A percentile compares a stretch with the other conserved stretches of the same genome.
Conservation (phyloP, 2,329 filamentous ascomycete genomes). For the Colletotrichum plurivorum region DNA sequence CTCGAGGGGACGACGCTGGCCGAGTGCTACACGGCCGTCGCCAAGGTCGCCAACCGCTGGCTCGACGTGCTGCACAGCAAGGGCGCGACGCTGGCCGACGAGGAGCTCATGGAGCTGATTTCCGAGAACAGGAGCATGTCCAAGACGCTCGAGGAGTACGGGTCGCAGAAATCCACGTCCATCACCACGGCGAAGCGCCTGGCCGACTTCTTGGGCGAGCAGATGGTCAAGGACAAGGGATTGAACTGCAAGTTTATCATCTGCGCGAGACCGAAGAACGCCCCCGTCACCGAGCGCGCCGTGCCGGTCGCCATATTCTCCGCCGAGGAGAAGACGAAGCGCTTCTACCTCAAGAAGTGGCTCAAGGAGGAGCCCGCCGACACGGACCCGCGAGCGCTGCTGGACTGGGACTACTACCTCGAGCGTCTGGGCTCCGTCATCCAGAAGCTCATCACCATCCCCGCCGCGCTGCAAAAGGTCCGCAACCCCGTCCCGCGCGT, state of each 20-base stretch:
- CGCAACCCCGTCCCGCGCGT: constrained; percentile 95
- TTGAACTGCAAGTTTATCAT: constrained; percentile 99
- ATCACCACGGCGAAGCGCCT: constrained; percentile 97
- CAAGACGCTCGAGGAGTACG: constrained; percentile 97
- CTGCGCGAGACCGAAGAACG: constrained; percentile 85
- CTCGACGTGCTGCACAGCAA: constrained; percentile 93
- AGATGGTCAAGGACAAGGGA: constrained; percentile 99
- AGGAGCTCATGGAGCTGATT: constrained; percentile 99
- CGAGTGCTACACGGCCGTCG: constrained; percentile 92
- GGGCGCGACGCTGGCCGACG: constrained; percentile 90
- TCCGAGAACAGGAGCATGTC: constrained; percentile 99
- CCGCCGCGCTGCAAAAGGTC: constrained; percentile 94
- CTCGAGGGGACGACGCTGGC: constrained; percentile 88
- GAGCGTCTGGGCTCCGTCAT: constrained; percentile 97
- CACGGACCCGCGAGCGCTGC: constrained; percentile 89
- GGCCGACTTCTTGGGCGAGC: constrained; percentile 95
- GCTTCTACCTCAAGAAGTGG: constrained; percentile 94
- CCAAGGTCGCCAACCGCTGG: constrained; percentile 96
- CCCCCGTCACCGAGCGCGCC: constrained; percentile 94
- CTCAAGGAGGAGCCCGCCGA: constrained; percentile 91
- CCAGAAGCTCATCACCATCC: constrained; percentile 99
- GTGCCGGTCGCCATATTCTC: constrained; percentile 98
- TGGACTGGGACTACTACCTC: constrained; percentile 98
- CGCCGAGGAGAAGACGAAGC: constrained; percentile 88
- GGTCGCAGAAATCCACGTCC: constrained; percentile 95